Base-by-base conservation (phyloP, 108 stramenopile species). In the Nitzschia palea region DNA sequence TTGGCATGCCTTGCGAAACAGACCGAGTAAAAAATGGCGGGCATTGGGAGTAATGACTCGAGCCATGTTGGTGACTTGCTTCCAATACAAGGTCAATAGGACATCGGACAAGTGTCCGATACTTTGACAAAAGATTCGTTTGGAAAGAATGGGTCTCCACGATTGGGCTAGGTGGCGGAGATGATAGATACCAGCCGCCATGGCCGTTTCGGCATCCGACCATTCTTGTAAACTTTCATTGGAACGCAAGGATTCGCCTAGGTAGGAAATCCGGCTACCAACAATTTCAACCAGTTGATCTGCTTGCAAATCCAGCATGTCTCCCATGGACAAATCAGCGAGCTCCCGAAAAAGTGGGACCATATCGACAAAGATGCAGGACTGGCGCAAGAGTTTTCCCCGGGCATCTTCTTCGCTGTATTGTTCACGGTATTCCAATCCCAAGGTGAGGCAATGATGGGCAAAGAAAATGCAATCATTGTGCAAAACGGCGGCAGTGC, bases 311-410 rank as follows among this genome's bases (percentile, higher is more conserved):
- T 88, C 87, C 15, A 94, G 55, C 84, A 90, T 90, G 35, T 83
- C 78, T 17, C 84, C 80, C 81, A 94, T 66, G 15, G 78, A 71
- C 44, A 73, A 65, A 9, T 85, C 83, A 9, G 89, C 92, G 30
- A 94, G 59, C 5, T 94, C 89, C 20, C 92, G 77, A 70, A 94
- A 94, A 15, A 85, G 68, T 2, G 92, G 92, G 4, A 94, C 92
- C 79, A 87, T 79, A 72, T 94, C 92, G 1, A 90, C 78, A 75
- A 94, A 94, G 28, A 88, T 82, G 62, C 88, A 93, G 3, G 80
- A 62, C 60, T 88, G 70, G 25, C 73, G 36, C 53, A 87, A 22
- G 45, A 82, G 54, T 50, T 55, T 62, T 40, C 74, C 58, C 64
- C 77, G 43, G 48, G 78, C 58, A 66, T 84, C 65, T 36, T 67